Base-by-base conservation (phyloP, 306 rosid species). In the Casuarina glauca region DNA sequence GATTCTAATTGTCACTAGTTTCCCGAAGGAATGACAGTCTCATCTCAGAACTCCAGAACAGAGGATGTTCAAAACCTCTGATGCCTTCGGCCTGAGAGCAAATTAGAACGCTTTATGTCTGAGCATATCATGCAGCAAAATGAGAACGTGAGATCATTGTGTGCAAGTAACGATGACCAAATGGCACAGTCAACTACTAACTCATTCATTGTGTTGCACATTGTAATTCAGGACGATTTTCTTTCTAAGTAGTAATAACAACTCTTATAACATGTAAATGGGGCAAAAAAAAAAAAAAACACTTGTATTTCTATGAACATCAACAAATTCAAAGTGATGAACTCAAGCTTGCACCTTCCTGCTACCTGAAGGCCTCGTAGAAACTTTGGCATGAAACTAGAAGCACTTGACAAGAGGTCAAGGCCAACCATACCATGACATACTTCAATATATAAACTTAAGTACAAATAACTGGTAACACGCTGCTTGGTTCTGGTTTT, bases 21-120 rank as follows among this genome's bases (percentile, higher is more conserved):
- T 91, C 97, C 1, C 96, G 94, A 69, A 94, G 86, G 82, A 94
- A 94, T 4, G 97, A 86, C 16, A 94, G 96, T 80, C 94, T 87
- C 58, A 6, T 84, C 81, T 89, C 97, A 0, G 94, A 81, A 86
- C 76, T 83, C 98, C 98, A 94, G 57, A 94, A 90, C 32, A 94
- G 83, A 78, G 98, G 98, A 85, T 94, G 98, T 73, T 86, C 74
- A 92, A 78, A 73, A 94, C 97, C 77, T 88, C 91, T 26, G 32
- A 26, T 26, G 32, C 32, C 32, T 26, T 26, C 32, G 32, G 32
- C 32, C 32, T 26, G 32, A 26, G 32, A 26, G 32, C 32, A 26
- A 26, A 26, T 26, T 26, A 26, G 32, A 26, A 26, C 32, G 32
- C 32, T 26, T 26, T 26, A 26, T 26, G 32, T 26, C 32, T 26